A percentile compares a stretch with the other conserved stretches of the same genome.
phyloP scores from a whole-genome alignment of 352 stramenopile genomes.

The Pythium phragmiticola region DNA sequence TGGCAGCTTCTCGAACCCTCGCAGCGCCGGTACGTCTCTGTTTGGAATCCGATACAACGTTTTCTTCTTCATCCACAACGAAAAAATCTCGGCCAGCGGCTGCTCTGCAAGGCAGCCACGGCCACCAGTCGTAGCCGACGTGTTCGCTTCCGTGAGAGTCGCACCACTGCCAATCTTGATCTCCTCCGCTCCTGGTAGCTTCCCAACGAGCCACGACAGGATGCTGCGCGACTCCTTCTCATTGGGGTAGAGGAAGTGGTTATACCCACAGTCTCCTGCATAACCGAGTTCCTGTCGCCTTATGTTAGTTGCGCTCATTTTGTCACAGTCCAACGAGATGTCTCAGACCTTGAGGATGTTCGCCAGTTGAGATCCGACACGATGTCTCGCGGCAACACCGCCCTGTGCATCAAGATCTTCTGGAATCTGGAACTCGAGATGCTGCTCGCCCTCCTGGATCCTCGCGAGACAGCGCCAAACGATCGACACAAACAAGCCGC shows the following conservation, averaged over 20 bases:
- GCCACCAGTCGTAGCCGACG: background rate
- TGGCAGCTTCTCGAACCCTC: conserved; percentile 51
- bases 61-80: conserved; percentile 47
- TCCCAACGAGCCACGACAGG: conserved; percentile 79
- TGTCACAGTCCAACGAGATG: background rate
- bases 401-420: conserved; percentile 27
- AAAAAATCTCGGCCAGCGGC: conserved; percentile 36
- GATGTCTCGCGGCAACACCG: conserved; percentile 72
- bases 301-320: background rate
- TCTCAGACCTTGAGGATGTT: conserved; percentile 65
- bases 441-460: conserved; percentile 31
- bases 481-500: conserved; percentile 44
- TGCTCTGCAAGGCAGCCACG: conserved; percentile 13
- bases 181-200: conserved; percentile 38
- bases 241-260: conserved; percentile 86
- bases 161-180: background rate
- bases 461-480: conserved; percentile 44
- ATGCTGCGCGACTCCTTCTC: conserved; percentile 81
- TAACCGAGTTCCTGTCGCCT: conserved; percentile 69
- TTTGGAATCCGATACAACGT: conserved; percentile 50
- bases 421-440: conserved; percentile 32
- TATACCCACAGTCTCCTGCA: conserved; percentile 84
- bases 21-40: conserved; percentile 31
- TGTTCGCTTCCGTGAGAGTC: background rate
- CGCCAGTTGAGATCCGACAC: conserved; percentile 68